Evolutionary conservation across 2,329 filamentous ascomycete species (phyloP), one percentile per base, ranked within the genome.

Genomic region (Aspergillus sp.): DNA sequence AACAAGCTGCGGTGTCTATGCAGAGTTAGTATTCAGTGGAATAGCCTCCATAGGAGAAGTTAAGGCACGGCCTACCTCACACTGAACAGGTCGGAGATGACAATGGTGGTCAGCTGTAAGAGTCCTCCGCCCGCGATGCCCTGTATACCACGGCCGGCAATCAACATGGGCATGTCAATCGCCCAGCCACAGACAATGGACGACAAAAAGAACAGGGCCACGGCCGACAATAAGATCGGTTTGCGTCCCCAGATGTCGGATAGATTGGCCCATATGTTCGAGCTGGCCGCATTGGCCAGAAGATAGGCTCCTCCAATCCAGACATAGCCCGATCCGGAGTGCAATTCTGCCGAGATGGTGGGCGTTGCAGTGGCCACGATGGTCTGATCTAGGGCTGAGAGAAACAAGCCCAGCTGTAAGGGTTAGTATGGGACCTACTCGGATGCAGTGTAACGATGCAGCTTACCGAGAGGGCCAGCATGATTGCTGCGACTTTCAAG

Each of bases 251-350:
- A 61, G 19, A 61, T 61, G 36, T 61, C 59, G 14, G 59, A 61
- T 20, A 81, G 60, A 47, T 81, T 82, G 3, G 85, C 87, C 88
- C 88, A 91, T n/a, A 87, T 81, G 0, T 88, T 87, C 0, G 81
- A 83, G 2, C 79, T 79, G 0, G 87, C 85, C 0, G 87, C 85
- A 62, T 84, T 84, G 14, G 85, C 86, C 10, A 92, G 81, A 3
- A 91, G 76, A 67, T 88, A 92, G 0, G 88, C 83, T 23, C 81
- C 85, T 1, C 88, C 88, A 55, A 93, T 88, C 89, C 88, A 92
- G 13, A 85, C 84, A 70, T 91, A 92, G 20, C 88, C 88, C 14
- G 81, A 76, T 3, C 83, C 83, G 5, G 87, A 88, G 42, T 84
- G 65, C 55, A 92, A 82, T 54, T 88, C 78, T 31, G 78, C 73